Percentiles rank a stretch among this genome's conserved stretches.
Conservation (phyloP, 345 rosid genomes). For the Arabidopsis arenosa region DNA sequence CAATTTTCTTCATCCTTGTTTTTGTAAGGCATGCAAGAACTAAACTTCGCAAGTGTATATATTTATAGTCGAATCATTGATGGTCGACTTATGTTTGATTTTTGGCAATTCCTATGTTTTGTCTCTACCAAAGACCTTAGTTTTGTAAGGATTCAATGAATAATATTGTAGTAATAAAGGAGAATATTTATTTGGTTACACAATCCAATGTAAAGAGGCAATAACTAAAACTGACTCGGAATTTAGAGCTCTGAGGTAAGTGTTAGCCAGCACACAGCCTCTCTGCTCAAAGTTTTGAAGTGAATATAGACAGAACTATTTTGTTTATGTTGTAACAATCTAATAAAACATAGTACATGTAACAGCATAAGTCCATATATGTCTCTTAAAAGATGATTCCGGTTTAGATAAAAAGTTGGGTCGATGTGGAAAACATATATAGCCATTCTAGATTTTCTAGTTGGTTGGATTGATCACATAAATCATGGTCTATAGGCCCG, state of each 20-base stretch:
- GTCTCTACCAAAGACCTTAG: constrained; percentile 3
- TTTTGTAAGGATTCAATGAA: constrained; percentile 31
- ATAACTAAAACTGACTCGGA: constrained; percentile 39
- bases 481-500: background rate
- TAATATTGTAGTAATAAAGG: constrained; percentile 23
- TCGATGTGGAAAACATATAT: background rate
- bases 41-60: background rate
- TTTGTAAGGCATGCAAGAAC: constrained; percentile 32
- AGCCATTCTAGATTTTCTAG: background rate
- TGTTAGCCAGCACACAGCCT: constrained; percentile 36
- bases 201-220: constrained; percentile 43
- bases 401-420: background rate
- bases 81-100: background rate
- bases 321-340: constrained; percentile 25
- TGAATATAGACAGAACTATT: constrained; percentile 37
- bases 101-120: constrained; percentile 24
- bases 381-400: background rate
- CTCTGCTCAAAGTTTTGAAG: constrained; percentile 33
- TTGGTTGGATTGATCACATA: background rate
- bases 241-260: constrained; percentile 37
- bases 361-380: background rate
- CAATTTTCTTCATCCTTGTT: constrained; percentile 21
- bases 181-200: constrained; percentile 44
- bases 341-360: background rate
- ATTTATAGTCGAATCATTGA: constrained; percentile 32